These are phyloP conservation scores for Colletotrichum theobromicola DNA, from an alignment of 2,329 filamentous ascomycete genomes.

Conservation along the genomic window DNA sequence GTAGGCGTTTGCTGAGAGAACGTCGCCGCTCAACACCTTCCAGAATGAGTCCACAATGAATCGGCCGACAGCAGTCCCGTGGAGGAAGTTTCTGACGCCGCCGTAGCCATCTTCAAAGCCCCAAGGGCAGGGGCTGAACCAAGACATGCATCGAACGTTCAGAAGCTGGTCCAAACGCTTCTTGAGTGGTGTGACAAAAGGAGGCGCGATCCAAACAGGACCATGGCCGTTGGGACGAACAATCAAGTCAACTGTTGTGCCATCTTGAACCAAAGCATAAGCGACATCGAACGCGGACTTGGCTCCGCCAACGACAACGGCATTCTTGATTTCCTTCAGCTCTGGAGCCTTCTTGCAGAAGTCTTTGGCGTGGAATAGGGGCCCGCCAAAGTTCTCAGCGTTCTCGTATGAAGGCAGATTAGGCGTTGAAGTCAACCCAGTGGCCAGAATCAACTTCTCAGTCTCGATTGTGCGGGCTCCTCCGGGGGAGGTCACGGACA, in stretches of 20 bases:
- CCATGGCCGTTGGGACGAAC: conserved; percentile 56
- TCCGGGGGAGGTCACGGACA: background rate
- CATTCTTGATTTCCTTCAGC: conserved; percentile 35
- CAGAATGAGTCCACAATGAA: conserved; percentile 55
- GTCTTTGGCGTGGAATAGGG: conserved; percentile 50
- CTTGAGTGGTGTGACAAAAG: conserved; percentile 66
- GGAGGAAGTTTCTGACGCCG: conserved; percentile 51
- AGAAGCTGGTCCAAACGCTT: conserved; percentile 63
- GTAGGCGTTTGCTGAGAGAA: conserved; percentile 50
- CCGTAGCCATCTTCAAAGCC: conserved; percentile 59
- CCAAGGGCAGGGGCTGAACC: conserved; percentile 72
- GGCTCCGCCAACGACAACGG: conserved; percentile 57
- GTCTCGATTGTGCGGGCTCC: conserved; percentile 25
- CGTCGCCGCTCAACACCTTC: conserved; percentile 51
- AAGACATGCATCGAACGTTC: conserved; percentile 62
- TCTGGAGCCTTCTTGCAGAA: conserved; percentile 36
- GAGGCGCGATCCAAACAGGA: conserved; percentile 58
- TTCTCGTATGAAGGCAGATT: conserved; percentile 44
- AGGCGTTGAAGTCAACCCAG: conserved; percentile 50
- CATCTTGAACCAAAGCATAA: conserved; percentile 53
- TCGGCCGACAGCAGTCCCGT: conserved; percentile 54
- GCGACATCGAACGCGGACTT: conserved; percentile 66
- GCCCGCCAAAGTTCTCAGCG: conserved; percentile 37
- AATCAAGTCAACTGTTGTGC: conserved; percentile 52
- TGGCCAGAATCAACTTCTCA: conserved; percentile 53